Base-by-base conservation (phyloP, 345 rosid species). In the Boechera stricta region DNA sequence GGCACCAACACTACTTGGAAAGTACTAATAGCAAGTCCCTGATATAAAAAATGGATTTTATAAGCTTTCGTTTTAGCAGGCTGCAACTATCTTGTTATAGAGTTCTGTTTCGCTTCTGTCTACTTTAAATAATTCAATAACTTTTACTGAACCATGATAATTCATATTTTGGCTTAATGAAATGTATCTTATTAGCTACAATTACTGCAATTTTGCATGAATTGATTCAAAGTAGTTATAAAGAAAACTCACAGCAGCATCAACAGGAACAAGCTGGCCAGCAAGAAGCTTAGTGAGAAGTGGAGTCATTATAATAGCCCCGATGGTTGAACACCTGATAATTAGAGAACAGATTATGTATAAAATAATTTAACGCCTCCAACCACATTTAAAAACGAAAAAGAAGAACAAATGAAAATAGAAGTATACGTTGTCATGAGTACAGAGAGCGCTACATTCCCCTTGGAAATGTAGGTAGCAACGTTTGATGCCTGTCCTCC, bases 401-500 rank as follows among this genome's bases (percentile, higher is more conserved):
- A 51, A 53, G 38, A 57, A 55, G 52, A n/a, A 65, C 45, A 52
- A 49, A 74, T 28, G n/a, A 51, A 70, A 56, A 3, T 0, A 48
- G 36, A 79, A 24, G 45, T 49, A 72, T 86, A 95, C 99, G 97
- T 95, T 68, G 98, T 95, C 99, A 95, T 95, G 42, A 95, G 98
- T 60, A 95, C 99, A 26, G 98, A 95, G 71, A 95, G 97, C 5
- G 98, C 99, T 18, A 92, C 97, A 70, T 94, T 92, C 66, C 98
- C 98, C 71, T 89, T 94, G 5, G 98, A 94, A 76, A 94, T 94
- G 77, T 89, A 94, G 52, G 97, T 94, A 26, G 98, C 97, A 76
- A 94, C 97, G 69, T 94, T 94, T 6, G 97, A 94, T 7, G 98
- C 97, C 82, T 94, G 97, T 75, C 97, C 98, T 65, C 97, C 97